These are phyloP conservation scores for Furcasterigmium furcatum DNA, from an alignment of 2,329 filamentous ascomycete species.

Conservation along the genomic window DNA sequence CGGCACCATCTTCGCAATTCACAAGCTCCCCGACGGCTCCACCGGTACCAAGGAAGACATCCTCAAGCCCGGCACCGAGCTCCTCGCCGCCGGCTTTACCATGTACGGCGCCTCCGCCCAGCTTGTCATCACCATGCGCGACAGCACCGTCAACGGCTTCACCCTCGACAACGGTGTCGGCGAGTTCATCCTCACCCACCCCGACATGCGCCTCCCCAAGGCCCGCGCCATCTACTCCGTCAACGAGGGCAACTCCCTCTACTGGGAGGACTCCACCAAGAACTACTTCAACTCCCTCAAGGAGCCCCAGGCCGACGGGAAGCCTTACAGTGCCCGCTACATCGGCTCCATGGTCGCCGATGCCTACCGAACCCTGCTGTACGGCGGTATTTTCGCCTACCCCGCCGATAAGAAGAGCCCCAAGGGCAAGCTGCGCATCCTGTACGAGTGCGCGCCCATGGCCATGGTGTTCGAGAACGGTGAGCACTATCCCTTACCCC, in stretches of 20 bases:
- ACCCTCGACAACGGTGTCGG: slow-evolving; percentile 94
- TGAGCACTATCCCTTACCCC: slow-evolving; percentile 41
- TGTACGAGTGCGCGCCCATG: slow-evolving; percentile 99
- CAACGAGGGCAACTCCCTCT: slow-evolving; percentile 97
- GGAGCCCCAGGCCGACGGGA: slow-evolving; percentile 67
- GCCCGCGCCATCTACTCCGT: slow-evolving; percentile 89
- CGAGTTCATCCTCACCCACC: slow-evolving; percentile 98
- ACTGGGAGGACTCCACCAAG: slow-evolving; percentile 89
- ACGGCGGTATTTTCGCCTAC: slow-evolving; percentile 97
- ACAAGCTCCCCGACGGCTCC: slow-evolving; percentile 79
- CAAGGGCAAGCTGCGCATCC: slow-evolving; percentile 94
- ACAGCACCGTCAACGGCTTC: slow-evolving; percentile 91
- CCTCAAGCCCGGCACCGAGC: slow-evolving; percentile 82
- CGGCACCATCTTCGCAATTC: slow-evolving; percentile 94
- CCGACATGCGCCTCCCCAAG: slow-evolving; percentile 84
- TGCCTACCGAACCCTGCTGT: slow-evolving; percentile 91
- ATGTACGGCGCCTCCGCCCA: slow-evolving; percentile 99
- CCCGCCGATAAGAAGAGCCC: slow-evolving; percentile 97
- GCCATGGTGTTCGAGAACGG: slow-evolving; percentile 98
- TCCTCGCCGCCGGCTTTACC: slow-evolving; percentile 95
- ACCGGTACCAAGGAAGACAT: slow-evolving; percentile 79
- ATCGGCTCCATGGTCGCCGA: slow-evolving; percentile 99
- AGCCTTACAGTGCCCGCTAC: slow-evolving; percentile 93
- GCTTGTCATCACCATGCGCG: slow-evolving; percentile 95
- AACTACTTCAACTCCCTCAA: slow-evolving; percentile 90